These are phyloP conservation scores for Tetrahymena thermophila DNA, from an alignment of 73 alveolate species.

Conservation along the genomic window DNA sequence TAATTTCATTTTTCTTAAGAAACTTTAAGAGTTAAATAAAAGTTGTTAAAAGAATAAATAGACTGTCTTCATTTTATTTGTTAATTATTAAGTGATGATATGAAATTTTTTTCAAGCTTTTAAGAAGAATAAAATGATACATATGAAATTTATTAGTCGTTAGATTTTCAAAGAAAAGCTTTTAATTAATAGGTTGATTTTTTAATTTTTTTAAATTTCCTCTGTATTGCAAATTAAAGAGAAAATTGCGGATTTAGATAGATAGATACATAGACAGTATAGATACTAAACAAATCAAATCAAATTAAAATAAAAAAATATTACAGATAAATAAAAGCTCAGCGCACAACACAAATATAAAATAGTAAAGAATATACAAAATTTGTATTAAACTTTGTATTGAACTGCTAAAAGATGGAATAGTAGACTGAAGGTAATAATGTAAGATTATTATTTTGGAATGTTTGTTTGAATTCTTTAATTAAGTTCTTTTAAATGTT, in stretches of 20 bases:
- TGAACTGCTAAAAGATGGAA: neutral
- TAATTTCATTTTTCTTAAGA: too few species aligned
- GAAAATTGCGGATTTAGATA: neutral
- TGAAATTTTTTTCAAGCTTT: neutral
- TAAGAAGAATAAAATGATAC: neutral
- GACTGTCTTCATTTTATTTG: neutral
- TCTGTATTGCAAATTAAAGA: neutral
- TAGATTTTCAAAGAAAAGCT: neutral
- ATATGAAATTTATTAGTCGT: neutral
- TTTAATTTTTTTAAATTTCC: neutral
- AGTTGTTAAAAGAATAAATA: too few species aligned
- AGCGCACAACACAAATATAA: neutral
- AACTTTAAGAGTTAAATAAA: too few species aligned
- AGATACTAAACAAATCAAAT: neutral
- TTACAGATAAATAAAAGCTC: neutral
- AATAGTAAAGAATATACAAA: neutral
- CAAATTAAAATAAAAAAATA: too few species aligned
- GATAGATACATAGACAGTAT: neutral
- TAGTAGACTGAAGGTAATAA: neutral
- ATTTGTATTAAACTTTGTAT: too few species aligned
- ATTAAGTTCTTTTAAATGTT: neutral
- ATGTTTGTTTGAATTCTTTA: neutral
- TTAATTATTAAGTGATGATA: neutral
- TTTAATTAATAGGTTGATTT: too few species aligned
- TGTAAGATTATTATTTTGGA: neutral